These are phyloP conservation scores for Xylariaceae sp. DNA, from an alignment of 2,329 filamentous ascomycete species.

Conservation along the genomic window DNA sequence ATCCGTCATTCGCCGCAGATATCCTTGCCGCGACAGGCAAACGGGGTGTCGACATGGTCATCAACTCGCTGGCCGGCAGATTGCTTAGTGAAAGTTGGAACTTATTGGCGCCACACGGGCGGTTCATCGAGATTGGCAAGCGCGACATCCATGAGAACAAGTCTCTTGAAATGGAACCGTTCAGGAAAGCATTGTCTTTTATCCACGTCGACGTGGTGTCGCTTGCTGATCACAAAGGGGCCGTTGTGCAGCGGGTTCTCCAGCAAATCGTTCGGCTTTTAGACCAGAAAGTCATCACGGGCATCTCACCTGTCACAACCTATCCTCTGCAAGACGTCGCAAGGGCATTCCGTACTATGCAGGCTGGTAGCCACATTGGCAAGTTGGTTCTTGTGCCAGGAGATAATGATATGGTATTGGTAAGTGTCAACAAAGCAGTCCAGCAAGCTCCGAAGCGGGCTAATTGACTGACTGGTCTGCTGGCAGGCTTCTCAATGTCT, in stretches of 20 bases:
- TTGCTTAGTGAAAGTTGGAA: conserved; percentile 11
- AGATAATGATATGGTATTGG: conserved; percentile 1
- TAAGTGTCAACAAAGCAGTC: neutral
- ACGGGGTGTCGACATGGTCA: conserved; percentile 18
- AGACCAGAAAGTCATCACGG: conserved; percentile 4
- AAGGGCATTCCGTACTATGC: conserved; percentile 39
- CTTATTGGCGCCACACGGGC: conserved; percentile 12
- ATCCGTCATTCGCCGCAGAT: conserved; percentile 12
- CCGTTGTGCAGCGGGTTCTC: conserved; percentile 2
- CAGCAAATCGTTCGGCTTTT: conserved; percentile 5
- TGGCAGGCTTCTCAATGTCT: too few species aligned
- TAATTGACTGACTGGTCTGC: neutral
- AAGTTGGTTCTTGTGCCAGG: conserved; percentile 34
- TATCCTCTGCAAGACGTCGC: conserved; percentile 25
- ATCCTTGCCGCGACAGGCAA: conserved; percentile 8
- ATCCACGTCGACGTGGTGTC: neutral
- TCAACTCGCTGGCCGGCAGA: conserved; percentile 19
- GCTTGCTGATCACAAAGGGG: conserved; percentile 1
- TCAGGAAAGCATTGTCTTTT: conserved; percentile 7
- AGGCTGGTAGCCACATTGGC: conserved; percentile 38
- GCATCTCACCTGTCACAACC: conserved; percentile 25
- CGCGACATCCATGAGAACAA: conserved; percentile 12
- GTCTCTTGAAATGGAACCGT: conserved; percentile 7
- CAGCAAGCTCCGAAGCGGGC: too few species aligned
- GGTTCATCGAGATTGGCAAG: conserved; percentile 21